These are phyloP conservation scores for Diplodia mutila DNA, from an alignment of 2,329 filamentous ascomycete genomes.

Conservation along the genomic window DNA sequence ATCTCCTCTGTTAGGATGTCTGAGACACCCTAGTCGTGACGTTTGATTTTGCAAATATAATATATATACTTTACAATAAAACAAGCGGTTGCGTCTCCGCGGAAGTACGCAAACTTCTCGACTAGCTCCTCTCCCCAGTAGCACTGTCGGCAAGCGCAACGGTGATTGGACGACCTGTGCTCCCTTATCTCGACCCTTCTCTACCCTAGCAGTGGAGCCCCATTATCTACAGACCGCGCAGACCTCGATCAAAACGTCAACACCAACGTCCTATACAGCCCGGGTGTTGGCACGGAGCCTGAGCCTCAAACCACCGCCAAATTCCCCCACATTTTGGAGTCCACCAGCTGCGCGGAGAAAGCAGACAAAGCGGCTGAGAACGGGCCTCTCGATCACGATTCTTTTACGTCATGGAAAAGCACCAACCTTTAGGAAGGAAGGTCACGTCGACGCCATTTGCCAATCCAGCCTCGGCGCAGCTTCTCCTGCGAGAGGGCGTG, in stretches of 20 bases:
- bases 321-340: not conserved
- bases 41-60: accelerated
- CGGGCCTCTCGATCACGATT: not conserved
- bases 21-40: not conserved
- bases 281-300: not conserved
- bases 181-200: conserved; percentile 14
- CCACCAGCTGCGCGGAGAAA: conserved; percentile 21
- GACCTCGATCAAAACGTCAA: conserved; percentile 5
- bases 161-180: conserved; percentile 12
- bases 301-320: not conserved
- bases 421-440: not conserved
- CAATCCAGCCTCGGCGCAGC: not conserved
- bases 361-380: not conserved
- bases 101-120: not conserved
- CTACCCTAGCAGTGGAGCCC: not conserved
- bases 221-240: not conserved
- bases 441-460: conserved; percentile 20
- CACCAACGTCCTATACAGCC: conserved; percentile 13
- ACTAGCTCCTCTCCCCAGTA: not conserved
- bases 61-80: not conserved
- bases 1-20: not conserved
- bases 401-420: conserved; percentile 25
- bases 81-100: not conserved
- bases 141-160: not conserved
- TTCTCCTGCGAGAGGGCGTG: not conserved